Conservation (phyloP, 345 rosid genomes). For the Anastatica hierochuntica region DNA sequence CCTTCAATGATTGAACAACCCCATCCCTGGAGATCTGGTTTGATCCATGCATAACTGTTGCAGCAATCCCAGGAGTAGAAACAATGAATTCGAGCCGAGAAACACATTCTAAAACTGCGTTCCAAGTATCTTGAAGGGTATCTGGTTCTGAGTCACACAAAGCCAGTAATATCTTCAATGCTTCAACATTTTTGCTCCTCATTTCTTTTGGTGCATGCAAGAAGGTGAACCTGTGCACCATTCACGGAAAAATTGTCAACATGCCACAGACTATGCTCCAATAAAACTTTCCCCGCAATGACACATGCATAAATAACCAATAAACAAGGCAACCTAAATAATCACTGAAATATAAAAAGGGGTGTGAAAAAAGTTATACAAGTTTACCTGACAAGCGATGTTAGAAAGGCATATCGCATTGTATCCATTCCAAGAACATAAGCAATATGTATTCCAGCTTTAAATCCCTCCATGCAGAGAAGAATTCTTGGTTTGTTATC, state of each 20-base stretch:
- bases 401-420: constrained; percentile 95
- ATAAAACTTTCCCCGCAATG: constrained; percentile 1
- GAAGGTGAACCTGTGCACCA: constrained; percentile 74
- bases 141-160: constrained; percentile 65
- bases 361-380: neutral
- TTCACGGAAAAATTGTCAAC: constrained; percentile 17
- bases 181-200: constrained; percentile 97
- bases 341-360: constrained; percentile 4
- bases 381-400: constrained; percentile 84
- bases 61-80: constrained; percentile 82
- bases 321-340: constrained; percentile 1
- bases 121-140: constrained; percentile 98
- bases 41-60: constrained; percentile 94
- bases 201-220: constrained; percentile 96
- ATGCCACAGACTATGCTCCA: constrained; percentile 8
- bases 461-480: constrained; percentile 97
- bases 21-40: constrained; percentile 98
- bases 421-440: constrained; percentile 97
- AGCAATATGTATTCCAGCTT: constrained; percentile 90
- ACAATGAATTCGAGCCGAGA: constrained; percentile 90
- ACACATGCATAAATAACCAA: neutral
- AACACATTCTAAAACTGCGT: constrained; percentile 96
- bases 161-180: constrained; percentile 71
- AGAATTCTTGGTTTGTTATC: constrained; percentile 84
- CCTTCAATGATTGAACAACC: constrained; percentile 80